phyloP scores from a whole-genome alignment of 2,329 filamentous ascomycete species.

The Geoglossum cookeanum region DNA sequence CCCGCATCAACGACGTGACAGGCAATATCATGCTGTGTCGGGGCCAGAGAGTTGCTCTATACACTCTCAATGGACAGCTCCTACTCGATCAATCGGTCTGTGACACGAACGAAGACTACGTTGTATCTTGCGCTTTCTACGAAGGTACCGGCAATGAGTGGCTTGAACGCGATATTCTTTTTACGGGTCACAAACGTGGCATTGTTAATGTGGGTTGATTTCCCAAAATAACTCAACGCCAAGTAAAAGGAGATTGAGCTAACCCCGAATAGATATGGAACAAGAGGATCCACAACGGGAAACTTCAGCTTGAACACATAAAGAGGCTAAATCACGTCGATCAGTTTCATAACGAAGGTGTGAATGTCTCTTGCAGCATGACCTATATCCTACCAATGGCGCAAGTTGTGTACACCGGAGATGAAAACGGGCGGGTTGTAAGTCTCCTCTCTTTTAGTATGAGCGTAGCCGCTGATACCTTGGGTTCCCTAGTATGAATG shows the following conservation, averaged over 20 bases:
- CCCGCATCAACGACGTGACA: conserved; percentile 72
- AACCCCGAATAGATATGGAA: conserved; percentile 30
- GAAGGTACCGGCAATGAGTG: conserved; percentile 82
- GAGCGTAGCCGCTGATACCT: background rate
- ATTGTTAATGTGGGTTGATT: conserved; percentile 53
- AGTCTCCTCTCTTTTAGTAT: conserved; percentile 18
- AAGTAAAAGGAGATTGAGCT: conserved; percentile 7
- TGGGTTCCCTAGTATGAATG: background rate
- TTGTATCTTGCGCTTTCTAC: conserved; percentile 77
- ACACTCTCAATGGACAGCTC: conserved; percentile 71
- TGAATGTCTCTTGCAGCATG: conserved; percentile 43
- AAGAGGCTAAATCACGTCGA: conserved; percentile 70
- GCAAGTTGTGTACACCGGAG: conserved; percentile 74
- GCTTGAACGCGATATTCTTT: conserved; percentile 68
- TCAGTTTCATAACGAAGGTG: conserved; percentile 38
- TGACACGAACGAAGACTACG: conserved; percentile 48
- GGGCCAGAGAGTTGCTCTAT: conserved; percentile 55
- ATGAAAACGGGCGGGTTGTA: conserved; percentile 84
- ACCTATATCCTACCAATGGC: conserved; percentile 74
- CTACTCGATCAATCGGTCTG: conserved; percentile 71
- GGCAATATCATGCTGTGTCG: conserved; percentile 79
- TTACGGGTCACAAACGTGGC: conserved; percentile 73
- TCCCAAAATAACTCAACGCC: conserved; percentile 7
- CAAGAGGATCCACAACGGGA: conserved; percentile 36
- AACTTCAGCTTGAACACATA: conserved; percentile 60